Percentiles rank a stretch among this genome's conserved stretches.
phyloP scores from a whole-genome alignment of 495 filamentous ascomycete species.

The Neurospora tetrasperma region DNA sequence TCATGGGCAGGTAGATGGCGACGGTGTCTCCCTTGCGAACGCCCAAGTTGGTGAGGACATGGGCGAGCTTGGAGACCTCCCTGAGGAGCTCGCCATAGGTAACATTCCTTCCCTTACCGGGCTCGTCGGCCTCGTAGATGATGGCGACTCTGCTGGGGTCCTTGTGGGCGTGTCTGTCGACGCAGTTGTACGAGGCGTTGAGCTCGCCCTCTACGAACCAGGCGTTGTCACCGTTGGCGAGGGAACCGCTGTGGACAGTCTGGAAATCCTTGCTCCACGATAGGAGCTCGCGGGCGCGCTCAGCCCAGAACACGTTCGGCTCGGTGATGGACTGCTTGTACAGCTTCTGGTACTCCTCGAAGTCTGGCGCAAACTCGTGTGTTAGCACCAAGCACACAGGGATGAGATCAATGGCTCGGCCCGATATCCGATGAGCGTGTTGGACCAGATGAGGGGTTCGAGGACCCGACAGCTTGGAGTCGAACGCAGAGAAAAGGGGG shows the following conservation, averaged over 20 bases:
- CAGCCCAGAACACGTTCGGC: slow-evolving; percentile 85
- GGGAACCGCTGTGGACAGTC: slow-evolving; percentile 71
- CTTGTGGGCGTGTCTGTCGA: slow-evolving; percentile 90
- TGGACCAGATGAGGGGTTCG: not conserved
- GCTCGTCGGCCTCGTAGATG: slow-evolving; percentile 97
- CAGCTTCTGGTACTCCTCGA: slow-evolving; percentile 84
- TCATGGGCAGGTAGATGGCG: slow-evolving; percentile 97
- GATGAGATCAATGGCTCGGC: not conserved
- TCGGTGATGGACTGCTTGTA: slow-evolving; percentile 95
- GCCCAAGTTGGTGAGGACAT: slow-evolving; percentile 84
- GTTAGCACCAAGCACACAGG: slow-evolving; percentile 10
- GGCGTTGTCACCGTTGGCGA: slow-evolving; percentile 72
- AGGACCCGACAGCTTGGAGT: not conserved
- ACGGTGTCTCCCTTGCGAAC: slow-evolving; percentile 97
- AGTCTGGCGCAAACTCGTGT: slow-evolving; percentile 19
- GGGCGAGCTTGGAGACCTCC: slow-evolving; percentile 78
- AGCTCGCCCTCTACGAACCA: slow-evolving; percentile 94
- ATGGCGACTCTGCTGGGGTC: slow-evolving; percentile 88
- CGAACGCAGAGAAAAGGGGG: not conserved
- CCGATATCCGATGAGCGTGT: not conserved
- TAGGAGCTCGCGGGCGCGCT: slow-evolving; percentile 76
- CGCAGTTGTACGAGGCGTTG: slow-evolving; percentile 95
- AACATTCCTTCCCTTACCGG: slow-evolving; percentile 73
- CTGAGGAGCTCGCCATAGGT: slow-evolving; percentile 91
- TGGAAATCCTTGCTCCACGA: slow-evolving; percentile 87